Conservation (phyloP, 2,329 filamentous ascomycete genomes). For the Celoporthe dispersa region DNA sequence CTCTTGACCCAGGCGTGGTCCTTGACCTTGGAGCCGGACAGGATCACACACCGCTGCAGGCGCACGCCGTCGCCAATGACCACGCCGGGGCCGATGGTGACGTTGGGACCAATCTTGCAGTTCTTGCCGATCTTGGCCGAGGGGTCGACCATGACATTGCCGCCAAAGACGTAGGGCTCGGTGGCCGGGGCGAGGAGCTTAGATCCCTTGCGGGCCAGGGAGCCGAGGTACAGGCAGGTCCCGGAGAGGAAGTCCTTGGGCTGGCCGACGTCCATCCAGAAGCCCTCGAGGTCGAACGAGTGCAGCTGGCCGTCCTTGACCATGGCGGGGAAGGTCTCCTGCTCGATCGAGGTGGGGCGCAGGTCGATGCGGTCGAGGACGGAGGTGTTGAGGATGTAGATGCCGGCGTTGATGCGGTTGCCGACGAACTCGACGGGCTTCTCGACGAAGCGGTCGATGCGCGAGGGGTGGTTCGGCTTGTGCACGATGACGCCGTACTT, state of each 20-base stretch:
- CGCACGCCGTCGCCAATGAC: conserved; percentile 92
- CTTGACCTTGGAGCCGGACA: conserved; percentile 91
- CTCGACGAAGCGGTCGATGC: conserved; percentile 98
- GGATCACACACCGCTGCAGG: conserved; percentile 88
- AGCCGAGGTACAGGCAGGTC: conserved; percentile 94
- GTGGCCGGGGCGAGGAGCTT: conserved; percentile 77
- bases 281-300: conserved; percentile 94
- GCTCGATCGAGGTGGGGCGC: conserved; percentile 95
- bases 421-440: conserved; percentile 98
- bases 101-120: conserved; percentile 96
- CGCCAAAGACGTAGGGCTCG: conserved; percentile 84
- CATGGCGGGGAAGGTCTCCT: conserved; percentile 97
- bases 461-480: conserved; percentile 86
- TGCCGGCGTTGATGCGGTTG: conserved; percentile 97
- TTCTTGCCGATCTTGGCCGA: conserved; percentile 96
- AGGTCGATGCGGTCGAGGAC: conserved; percentile 92
- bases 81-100: conserved; percentile 92
- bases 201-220: conserved; percentile 85
- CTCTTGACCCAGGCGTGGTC: conserved; percentile 99
- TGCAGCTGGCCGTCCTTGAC: conserved; percentile 88
- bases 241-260: conserved; percentile 97
- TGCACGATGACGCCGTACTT: conserved; percentile 99
- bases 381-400: conserved; percentile 96
- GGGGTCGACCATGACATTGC: conserved; percentile 94
- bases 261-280: conserved; percentile 99